These are phyloP conservation scores for Suillus paluster DNA, from an alignment of 768 basidiomycete species.

Conservation along the genomic window DNA sequence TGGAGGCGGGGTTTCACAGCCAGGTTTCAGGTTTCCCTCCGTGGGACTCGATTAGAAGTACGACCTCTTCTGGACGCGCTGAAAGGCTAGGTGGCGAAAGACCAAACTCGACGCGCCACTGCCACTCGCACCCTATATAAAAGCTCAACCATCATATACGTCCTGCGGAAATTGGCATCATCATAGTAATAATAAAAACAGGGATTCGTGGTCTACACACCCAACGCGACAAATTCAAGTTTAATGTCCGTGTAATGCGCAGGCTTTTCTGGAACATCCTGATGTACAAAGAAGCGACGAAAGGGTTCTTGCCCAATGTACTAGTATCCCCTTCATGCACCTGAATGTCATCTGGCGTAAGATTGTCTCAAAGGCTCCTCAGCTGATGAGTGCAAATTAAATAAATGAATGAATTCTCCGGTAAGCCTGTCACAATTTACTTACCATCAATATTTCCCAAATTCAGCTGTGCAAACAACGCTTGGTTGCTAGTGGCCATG, in stretches of 20 bases:
- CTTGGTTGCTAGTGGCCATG: background rate
- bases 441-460: background rate
- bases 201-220: constrained; percentile 14
- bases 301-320: background rate
- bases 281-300: background rate
- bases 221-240: constrained; percentile 15
- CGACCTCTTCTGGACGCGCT: background rate
- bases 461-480: background rate
- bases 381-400: background rate
- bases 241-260: too few relatives aligned
- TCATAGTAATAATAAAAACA: background rate
- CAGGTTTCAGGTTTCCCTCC: background rate
- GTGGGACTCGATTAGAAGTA: background rate
- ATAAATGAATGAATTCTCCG: background rate
- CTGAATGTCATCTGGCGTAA: background rate
- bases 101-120: background rate
- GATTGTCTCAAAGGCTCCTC: background rate
- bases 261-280: background rate
- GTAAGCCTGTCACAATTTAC: background rate
- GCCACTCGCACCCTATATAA: background rate
- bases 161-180: background rate
- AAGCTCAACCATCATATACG: background rate
- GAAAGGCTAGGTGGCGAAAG: background rate
- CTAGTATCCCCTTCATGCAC: too few relatives aligned
- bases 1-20: background rate